Conservation (phyloP, 2,329 filamentous ascomycete species). For the Talaromyces verruculosus region DNA sequence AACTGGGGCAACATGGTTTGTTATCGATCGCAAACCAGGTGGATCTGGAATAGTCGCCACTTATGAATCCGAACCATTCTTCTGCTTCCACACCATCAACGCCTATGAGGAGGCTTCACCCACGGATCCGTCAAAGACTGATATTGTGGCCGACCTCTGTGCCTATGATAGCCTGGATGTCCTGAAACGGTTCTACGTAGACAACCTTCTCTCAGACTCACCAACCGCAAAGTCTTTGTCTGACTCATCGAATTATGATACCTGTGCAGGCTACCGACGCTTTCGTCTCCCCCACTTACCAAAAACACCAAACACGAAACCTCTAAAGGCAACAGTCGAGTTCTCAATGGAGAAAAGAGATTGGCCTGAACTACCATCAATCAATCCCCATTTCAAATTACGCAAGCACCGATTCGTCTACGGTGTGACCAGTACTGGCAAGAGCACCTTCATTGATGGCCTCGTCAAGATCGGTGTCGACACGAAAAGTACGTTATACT, state of each 20-base stretch:
- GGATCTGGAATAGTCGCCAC: slow-evolving; percentile 65
- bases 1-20: slow-evolving; percentile 66
- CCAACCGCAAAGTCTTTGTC: slow-evolving; percentile 40
- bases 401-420: slow-evolving; percentile 54
- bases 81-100: slow-evolving; percentile 79
- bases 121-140: slow-evolving; percentile 34
- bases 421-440: slow-evolving; percentile 46
- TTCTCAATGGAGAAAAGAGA: background rate
- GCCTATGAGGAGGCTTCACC: slow-evolving; percentile 63
- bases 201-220: slow-evolving; percentile 61
- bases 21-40: slow-evolving; percentile 62
- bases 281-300: slow-evolving; percentile 41
- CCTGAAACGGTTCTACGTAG: slow-evolving; percentile 67
- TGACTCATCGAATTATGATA: background rate
- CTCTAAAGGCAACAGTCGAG: slow-evolving; percentile 18
- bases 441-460: slow-evolving; percentile 53
- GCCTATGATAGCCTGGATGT: slow-evolving; percentile 65
- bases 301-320: slow-evolving; percentile 24
- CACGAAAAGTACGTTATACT: slow-evolving; percentile 42
- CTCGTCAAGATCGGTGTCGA: slow-evolving; percentile 55
- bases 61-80: slow-evolving; percentile 67
- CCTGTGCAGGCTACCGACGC: slow-evolving; percentile 30
- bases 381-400: slow-evolving; percentile 49
- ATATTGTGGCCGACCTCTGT: slow-evolving; percentile 66
- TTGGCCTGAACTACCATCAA: slow-evolving; percentile 51